phyloP scores from a whole-genome alignment of 768 basidiomycete genomes.

The Panellus pusillus region DNA sequence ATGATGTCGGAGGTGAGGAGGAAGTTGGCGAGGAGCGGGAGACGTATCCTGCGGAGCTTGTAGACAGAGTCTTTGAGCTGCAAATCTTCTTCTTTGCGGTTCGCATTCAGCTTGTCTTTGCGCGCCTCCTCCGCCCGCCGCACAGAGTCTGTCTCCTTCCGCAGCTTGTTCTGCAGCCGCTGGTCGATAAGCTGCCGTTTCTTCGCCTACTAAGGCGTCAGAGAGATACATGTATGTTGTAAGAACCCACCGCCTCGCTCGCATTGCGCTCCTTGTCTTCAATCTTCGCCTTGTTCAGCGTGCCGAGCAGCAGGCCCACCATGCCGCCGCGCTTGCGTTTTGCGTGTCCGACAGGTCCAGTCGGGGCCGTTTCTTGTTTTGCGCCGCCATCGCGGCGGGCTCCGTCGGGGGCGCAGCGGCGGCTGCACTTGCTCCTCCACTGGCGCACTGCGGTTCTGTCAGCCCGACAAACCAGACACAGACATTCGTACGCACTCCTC shows the following conservation, averaged over 20 bases:
- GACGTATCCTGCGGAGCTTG: constrained; percentile 68
- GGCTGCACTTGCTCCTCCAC: constrained; percentile 34
- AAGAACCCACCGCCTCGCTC: constrained; percentile 72
- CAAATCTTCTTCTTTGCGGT: constrained; percentile 79
- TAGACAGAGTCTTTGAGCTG: constrained; percentile 80
- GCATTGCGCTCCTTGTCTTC: constrained; percentile 83
- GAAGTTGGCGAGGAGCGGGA: constrained; percentile 76
- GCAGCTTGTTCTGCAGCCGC: constrained; percentile 80
- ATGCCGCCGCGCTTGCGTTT: constrained; percentile 83
- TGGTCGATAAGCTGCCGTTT: constrained; percentile 82
- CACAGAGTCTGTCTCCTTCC: constrained; percentile 84
- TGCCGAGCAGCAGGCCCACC: constrained; percentile 82
- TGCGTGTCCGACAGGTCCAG: constrained; percentile 61
- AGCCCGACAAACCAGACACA: not conserved
- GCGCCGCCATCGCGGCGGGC: constrained; percentile 42
- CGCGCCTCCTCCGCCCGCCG: constrained; percentile 84
- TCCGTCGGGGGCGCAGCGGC: constrained; percentile 38
- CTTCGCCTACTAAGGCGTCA: too few relatives aligned
- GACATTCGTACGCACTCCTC: constrained; percentile 46
- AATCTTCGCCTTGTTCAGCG: constrained; percentile 83
- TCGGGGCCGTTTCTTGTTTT: constrained; percentile 67
- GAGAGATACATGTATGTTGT: too few relatives aligned
- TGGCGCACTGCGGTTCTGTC: constrained; percentile 26
- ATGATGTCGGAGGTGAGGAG: constrained; percentile 73
- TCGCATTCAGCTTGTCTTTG: constrained; percentile 75